These are phyloP conservation scores for Lagerstroemia speciosa DNA, from an alignment of 345 rosid species.

Conservation along the genomic window DNA sequence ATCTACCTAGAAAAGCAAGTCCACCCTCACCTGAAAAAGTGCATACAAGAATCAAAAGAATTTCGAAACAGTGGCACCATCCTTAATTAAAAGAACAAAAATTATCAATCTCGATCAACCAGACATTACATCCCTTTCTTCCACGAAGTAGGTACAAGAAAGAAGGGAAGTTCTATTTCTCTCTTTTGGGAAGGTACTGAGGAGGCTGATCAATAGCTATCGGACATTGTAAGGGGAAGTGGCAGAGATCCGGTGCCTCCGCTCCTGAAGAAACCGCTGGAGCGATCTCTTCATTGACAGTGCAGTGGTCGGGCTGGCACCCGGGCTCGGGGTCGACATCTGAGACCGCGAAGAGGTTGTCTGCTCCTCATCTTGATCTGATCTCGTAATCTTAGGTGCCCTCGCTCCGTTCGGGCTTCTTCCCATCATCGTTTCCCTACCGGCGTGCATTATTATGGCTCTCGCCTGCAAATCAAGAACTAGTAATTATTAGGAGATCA, in stretches of 20 bases:
- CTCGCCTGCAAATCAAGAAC: conserved; percentile 19
- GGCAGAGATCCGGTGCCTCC: conserved; percentile 11
- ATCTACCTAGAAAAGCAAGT: too few species aligned
- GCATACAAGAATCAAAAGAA: too few species aligned
- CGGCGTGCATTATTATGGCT: conserved; percentile 22
- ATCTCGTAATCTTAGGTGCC: too few species aligned
- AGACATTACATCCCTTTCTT: too few species aligned
- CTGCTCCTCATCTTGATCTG: too few species aligned
- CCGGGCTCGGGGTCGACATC: background rate
- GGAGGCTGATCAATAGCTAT: background rate
- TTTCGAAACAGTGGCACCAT: too few species aligned
- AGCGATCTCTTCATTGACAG: conserved; percentile 23
- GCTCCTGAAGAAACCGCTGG: conserved; percentile 23
- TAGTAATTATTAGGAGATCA: background rate
- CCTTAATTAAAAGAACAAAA: too few species aligned
- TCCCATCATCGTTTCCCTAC: conserved; percentile 5
- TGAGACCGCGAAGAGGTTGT: too few species aligned
- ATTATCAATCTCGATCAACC: too few species aligned
- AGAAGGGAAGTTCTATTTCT: background rate
- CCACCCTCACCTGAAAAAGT: too few species aligned
- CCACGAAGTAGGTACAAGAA: too few species aligned
- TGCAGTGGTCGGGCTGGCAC: conserved; percentile 3
- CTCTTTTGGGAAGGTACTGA: too few species aligned
- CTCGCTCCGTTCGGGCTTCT: background rate
- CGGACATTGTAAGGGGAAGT: background rate